These are phyloP conservation scores for Solanum sparsipilum DNA, from an alignment of 257 asterid genomes.

Conservation along the genomic window DNA sequence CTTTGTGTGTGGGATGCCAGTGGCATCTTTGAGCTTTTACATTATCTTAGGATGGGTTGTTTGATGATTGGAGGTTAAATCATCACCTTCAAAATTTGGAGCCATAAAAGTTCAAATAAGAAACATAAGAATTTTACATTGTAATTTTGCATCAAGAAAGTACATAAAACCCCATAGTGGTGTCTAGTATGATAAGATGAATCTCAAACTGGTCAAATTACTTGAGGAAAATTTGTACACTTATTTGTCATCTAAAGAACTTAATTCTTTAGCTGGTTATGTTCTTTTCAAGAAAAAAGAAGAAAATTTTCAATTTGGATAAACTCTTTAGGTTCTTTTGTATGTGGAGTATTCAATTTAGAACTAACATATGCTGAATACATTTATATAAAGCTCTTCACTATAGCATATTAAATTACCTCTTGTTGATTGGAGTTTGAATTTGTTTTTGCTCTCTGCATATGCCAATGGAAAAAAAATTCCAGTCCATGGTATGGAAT, in stretches of 20 bases:
- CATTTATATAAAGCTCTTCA: not conserved
- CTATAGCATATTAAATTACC: not conserved
- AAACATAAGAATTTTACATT: not conserved
- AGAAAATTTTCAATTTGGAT: not conserved
- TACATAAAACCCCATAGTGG: not conserved
- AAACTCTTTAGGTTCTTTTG: not conserved
- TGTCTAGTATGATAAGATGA: not conserved
- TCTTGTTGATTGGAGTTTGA: not conserved
- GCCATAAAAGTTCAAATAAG: not conserved
- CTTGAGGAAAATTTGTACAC: not conserved
- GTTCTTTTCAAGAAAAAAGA: not conserved
- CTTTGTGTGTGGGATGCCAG: not conserved
- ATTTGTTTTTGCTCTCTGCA: not conserved
- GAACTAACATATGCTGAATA: not conserved
- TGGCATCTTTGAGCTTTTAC: not conserved
- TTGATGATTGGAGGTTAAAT: not conserved
- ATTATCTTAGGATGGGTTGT: not conserved
- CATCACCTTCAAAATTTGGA: not conserved
- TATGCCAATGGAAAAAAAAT: not conserved
- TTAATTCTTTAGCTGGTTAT: not conserved
- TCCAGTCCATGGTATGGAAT: constrained; percentile 44
- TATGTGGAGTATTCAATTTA: not conserved
- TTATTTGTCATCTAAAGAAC: not conserved
- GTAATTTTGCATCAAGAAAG: not conserved
- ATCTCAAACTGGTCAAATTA: not conserved